Evolutionary conservation across 2,329 filamentous ascomycete genomes (phyloP).

Genomic region (Sclerotinia spermophila): DNA sequence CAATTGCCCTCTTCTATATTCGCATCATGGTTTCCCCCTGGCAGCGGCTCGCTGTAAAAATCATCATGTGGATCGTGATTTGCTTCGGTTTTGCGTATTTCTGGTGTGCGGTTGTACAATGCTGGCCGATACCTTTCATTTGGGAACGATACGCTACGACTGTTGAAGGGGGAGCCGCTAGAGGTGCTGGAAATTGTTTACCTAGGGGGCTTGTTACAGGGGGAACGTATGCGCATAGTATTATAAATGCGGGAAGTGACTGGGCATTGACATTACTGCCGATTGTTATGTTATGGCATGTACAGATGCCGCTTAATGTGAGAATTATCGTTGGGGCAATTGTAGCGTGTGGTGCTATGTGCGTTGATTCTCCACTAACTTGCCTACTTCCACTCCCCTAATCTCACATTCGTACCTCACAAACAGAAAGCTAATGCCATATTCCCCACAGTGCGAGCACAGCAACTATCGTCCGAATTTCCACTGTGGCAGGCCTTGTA

Average conservation of each 20-base stretch:
- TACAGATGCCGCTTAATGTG: not conserved
- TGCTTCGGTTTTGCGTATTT: not conserved
- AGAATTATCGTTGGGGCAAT: not conserved
- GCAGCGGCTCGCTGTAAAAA: not conserved
- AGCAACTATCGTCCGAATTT: not conserved
- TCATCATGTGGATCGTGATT: not conserved
- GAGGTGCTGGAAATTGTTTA: not conserved
- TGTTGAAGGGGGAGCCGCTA: too few relatives aligned
- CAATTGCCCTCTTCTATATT: slow-evolving; percentile 1
- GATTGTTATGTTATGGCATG: not conserved
- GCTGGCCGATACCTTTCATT: not conserved
- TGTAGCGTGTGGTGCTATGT: not conserved
- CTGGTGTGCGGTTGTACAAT: not conserved
- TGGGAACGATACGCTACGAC: not conserved
- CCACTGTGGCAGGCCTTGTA: not conserved
- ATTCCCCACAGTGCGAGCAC: not conserved
- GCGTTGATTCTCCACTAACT: not conserved
- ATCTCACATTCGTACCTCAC: not conserved
- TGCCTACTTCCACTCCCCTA: too few relatives aligned
- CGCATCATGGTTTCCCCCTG: not conserved
- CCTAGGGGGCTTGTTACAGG: not conserved
- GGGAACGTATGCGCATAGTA: not conserved
- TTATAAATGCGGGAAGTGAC: not conserved
- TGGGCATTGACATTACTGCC: not conserved
- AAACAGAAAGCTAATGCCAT: not conserved